phyloP scores from a whole-genome alignment of 2,329 filamentous ascomycete genomes.

The Cladosporium sp. region DNA sequence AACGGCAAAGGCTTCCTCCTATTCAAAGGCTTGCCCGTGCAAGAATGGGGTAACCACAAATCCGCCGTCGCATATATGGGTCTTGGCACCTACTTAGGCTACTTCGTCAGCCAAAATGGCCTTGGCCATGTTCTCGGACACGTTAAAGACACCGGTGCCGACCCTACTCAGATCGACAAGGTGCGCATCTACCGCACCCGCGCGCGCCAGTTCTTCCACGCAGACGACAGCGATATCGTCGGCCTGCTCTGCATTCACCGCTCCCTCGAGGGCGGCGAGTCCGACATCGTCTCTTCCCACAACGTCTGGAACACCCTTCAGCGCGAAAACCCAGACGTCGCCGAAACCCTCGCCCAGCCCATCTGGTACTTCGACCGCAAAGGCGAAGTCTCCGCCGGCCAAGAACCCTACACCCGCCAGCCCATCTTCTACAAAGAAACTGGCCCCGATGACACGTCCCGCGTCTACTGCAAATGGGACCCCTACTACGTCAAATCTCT shows the following conservation, averaged over 20 bases:
- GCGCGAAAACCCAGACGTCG: constrained; percentile 70
- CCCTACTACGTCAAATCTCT: constrained; percentile 82
- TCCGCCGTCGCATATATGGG: constrained; percentile 89
- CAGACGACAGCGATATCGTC: constrained; percentile 78
- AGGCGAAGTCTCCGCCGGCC: constrained; percentile 70
- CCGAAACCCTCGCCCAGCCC: constrained; percentile 68
- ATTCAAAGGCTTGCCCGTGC: constrained; percentile 79
- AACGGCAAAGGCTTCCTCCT: constrained; percentile 87
- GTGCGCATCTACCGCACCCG: constrained; percentile 89
- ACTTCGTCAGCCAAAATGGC: constrained; percentile 83
- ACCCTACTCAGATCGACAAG: constrained; percentile 74
- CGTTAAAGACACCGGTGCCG: constrained; percentile 83
- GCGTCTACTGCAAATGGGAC: constrained; percentile 83
- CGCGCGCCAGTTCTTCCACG: constrained; percentile 80
- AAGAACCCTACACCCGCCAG: constrained; percentile 48
- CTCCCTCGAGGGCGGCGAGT: constrained; percentile 76
- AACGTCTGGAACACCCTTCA: constrained; percentile 78
- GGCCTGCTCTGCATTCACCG: constrained; percentile 77
- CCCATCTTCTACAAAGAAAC: constrained; percentile 72
- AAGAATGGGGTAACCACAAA: constrained; percentile 72
- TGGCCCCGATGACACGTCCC: constrained; percentile 49
- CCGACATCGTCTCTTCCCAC: constrained; percentile 74
- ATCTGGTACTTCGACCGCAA: constrained; percentile 93
- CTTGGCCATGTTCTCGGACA: constrained; percentile 82
- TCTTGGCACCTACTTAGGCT: constrained; percentile 72